phyloP scores from a whole-genome alignment of 2,329 filamentous ascomycete genomes.

The Diaporthe citrichinensis region DNA sequence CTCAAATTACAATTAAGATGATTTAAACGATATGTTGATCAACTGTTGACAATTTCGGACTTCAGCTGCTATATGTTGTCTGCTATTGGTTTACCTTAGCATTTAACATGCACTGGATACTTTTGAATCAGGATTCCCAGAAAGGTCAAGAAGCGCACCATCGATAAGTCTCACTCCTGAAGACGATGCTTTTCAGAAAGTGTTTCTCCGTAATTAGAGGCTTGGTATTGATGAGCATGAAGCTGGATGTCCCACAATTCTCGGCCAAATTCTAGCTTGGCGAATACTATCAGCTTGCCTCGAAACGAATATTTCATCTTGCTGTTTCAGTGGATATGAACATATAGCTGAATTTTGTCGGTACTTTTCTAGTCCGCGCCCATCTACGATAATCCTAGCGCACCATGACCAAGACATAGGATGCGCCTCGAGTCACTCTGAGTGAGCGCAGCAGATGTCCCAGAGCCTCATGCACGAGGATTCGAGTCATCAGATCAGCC shows the following conservation, averaged over 20 bases:
- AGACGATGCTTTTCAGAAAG: background rate
- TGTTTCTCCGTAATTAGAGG: no score
- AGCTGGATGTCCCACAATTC: background rate
- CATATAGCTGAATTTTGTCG: background rate
- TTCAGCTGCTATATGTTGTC: no score
- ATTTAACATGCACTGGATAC: background rate
- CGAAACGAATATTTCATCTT: background rate
- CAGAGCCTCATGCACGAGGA: conserved; percentile 5
- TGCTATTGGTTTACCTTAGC: no score
- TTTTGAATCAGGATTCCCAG: background rate
- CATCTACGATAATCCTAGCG: background rate
- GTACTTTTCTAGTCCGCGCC: background rate
- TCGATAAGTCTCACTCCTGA: no score
- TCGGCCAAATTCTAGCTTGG: background rate
- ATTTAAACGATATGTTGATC: no score
- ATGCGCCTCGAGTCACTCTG: background rate
- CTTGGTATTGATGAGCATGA: background rate
- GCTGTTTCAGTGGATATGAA: background rate
- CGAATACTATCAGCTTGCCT: background rate
- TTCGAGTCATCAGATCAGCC: conserved; percentile 2
- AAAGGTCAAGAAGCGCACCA: background rate
- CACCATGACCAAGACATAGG: background rate
- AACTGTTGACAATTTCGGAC: no score
- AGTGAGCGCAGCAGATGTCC: background rate
- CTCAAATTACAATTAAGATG: no score